phyloP scores from a whole-genome alignment of 2,329 filamentous ascomycete species.

The Fusarium nanum region DNA sequence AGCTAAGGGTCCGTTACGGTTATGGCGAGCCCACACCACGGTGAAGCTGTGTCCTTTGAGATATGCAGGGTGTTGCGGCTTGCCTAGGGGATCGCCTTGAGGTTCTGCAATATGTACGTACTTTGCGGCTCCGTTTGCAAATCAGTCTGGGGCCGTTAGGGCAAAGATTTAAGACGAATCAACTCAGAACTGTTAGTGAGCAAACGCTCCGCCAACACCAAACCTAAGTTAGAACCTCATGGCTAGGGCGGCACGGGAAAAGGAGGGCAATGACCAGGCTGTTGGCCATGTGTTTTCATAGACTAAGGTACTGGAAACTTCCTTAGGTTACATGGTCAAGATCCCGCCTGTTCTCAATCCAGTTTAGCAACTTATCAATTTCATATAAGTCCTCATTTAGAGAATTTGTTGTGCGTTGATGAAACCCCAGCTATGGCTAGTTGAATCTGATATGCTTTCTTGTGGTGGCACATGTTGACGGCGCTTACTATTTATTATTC shows the following conservation, averaged over 20 bases:
- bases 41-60: conserved; percentile 30
- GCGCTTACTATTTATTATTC: neutral
- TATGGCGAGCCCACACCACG: conserved; percentile 22
- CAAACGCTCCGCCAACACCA: conserved; percentile 8
- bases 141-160: neutral
- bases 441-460: neutral
- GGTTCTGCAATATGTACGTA: conserved; percentile 7
- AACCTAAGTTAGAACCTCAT: neutral
- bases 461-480: neutral
- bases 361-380: neutral
- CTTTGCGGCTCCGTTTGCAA: conserved; percentile 41
- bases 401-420: neutral
- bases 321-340: neutral
- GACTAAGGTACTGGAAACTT: conserved; percentile 1
- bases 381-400: neutral
- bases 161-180: conserved; percentile 6
- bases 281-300: conserved; percentile 8
- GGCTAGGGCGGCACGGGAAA: conserved; percentile 5
- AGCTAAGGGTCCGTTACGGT: conserved; percentile 26
- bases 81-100: conserved; percentile 2
- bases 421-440: neutral
- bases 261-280: conserved; percentile 12
- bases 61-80: conserved; percentile 27
- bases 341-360: neutral
- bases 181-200: conserved; percentile 6